Evolutionary conservation across 2,329 filamentous ascomycete genomes (phyloP).

Genomic region (Colletotrichum orbiculare): DNA sequence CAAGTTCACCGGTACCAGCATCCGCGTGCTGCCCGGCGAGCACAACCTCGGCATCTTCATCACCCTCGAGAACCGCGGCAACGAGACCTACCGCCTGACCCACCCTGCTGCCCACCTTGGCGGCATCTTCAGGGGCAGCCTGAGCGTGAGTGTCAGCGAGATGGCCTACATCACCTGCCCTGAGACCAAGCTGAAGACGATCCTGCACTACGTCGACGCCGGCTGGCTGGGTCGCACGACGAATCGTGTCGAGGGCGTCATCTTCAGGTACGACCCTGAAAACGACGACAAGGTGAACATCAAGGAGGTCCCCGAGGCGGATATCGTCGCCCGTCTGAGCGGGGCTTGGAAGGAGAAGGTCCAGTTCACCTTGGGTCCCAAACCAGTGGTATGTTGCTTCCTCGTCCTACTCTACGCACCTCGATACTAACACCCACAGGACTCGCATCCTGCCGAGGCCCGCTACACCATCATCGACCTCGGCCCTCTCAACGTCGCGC

Average conservation of each 20-base stretch:
- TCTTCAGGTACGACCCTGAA: conserved; percentile 90
- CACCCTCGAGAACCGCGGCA: conserved; percentile 79
- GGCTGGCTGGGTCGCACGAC: conserved; percentile 93
- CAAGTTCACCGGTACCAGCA: conserved; percentile 95
- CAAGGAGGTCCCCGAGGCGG: conserved; percentile 86
- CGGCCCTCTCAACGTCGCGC: conserved; percentile 79
- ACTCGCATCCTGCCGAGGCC: conserved; percentile 64
- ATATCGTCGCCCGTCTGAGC: conserved; percentile 83
- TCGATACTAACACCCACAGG: conserved; percentile 42
- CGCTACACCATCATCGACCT: conserved; percentile 87
- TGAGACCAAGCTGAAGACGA: conserved; percentile 91
- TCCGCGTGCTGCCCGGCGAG: conserved; percentile 90
- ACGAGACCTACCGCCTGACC: conserved; percentile 94
- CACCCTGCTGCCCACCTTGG: conserved; percentile 95
- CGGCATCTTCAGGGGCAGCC: conserved; percentile 85
- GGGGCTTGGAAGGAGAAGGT: conserved; percentile 86
- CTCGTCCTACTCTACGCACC: conserved; percentile 19
- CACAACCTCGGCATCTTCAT: conserved; percentile 98
- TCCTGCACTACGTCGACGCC: conserved; percentile 92
- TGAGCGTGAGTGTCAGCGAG: conserved; percentile 91
- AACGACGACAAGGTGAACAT: conserved; percentile 84
- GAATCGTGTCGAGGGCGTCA: conserved; percentile 89
- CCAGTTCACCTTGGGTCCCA: conserved; percentile 69
- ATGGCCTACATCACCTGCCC: conserved; percentile 88
- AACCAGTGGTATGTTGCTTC: conserved; percentile 66